Conservation (phyloP, 805 yeast genomes). For the Ogataea paradorogensis region DNA sequence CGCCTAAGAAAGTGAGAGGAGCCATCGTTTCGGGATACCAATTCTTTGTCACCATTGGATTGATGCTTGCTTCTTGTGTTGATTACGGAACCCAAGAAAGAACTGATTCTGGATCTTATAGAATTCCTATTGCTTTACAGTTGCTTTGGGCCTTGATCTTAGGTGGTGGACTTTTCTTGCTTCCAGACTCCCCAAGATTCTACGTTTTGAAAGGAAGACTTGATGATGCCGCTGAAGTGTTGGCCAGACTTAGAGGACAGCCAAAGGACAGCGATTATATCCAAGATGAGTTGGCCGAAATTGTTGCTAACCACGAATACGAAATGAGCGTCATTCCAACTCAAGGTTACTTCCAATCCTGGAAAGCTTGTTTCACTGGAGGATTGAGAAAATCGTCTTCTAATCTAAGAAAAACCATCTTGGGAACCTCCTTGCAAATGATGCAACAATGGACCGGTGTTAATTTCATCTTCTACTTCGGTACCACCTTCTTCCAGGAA, state of each 20-base stretch:
- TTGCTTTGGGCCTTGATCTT: constrained; percentile 66
- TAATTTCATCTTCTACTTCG: constrained; percentile 73
- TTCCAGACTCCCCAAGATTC: constrained; percentile 79
- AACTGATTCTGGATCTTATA: constrained; percentile 55
- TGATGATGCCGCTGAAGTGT: constrained; percentile 55
- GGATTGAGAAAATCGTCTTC: constrained; percentile 35
- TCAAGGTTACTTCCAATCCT: constrained; percentile 35
- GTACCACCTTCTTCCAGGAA: constrained; percentile 62
- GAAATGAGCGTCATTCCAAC: constrained; percentile 37
- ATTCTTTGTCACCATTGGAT: constrained; percentile 61
- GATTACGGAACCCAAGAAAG: constrained; percentile 63
- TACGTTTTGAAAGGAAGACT: constrained; percentile 54
- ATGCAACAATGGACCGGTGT: constrained; percentile 79
- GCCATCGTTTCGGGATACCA: constrained; percentile 75
- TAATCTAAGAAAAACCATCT: constrained; percentile 42
- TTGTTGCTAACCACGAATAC: constrained; percentile 48
- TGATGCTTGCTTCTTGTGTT: constrained; percentile 65
- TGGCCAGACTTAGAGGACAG: constrained; percentile 54
- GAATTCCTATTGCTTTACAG: constrained; percentile 74
- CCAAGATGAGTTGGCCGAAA: constrained; percentile 49
- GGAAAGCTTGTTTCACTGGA: constrained; percentile 46
- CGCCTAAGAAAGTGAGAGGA: constrained; percentile 78
- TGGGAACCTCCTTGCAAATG: constrained; percentile 43
- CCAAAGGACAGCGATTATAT: constrained; percentile 45
- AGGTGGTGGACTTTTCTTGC: constrained; percentile 55